These are phyloP conservation scores for Cyathus striatus DNA, from an alignment of 768 basidiomycete species.

Conservation along the genomic window DNA sequence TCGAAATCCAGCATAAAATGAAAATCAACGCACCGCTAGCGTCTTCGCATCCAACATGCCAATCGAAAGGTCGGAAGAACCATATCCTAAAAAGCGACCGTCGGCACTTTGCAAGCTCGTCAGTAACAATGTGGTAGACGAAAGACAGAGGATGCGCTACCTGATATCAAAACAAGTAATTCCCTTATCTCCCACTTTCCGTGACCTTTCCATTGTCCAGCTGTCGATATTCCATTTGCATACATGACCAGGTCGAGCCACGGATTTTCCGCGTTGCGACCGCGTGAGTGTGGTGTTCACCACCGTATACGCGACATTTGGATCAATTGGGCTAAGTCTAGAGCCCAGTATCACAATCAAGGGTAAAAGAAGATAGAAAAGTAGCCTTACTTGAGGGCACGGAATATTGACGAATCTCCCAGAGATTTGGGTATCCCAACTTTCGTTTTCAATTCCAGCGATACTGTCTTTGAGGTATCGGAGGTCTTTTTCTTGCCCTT, in stretches of 20 bases:
- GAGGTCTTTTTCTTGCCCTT: too few species aligned
- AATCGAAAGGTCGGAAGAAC: constrained; percentile 81
- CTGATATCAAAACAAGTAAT: constrained; percentile 88
- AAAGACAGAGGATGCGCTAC: constrained; percentile 28
- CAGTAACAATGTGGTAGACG: constrained; percentile 2
- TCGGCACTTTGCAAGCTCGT: constrained; percentile 48
- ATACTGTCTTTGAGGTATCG: too few species aligned
- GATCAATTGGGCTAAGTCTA: constrained; percentile 43
- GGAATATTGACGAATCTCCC: too few species aligned
- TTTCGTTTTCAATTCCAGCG: too few species aligned
- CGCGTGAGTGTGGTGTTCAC: constrained; percentile 67
- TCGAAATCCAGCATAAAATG: not conserved
- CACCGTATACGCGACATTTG: constrained; percentile 58
- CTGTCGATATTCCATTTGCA: constrained; percentile 68
- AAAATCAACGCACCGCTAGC: constrained; percentile 52
- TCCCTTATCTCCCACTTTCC: constrained; percentile 67
- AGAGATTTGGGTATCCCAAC: too few species aligned
- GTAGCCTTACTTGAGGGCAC: too few species aligned
- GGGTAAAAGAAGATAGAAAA: too few species aligned
- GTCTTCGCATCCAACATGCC: constrained; percentile 79
- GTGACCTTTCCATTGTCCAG: constrained; percentile 61
- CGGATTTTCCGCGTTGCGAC: constrained; percentile 44
- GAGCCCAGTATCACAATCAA: too few species aligned
- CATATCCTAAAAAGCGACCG: constrained; percentile 80
- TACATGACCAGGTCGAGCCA: constrained; percentile 57